Evolutionary conservation across 2,329 filamentous ascomycete genomes (phyloP), one percentile per base, ranked within the genome.

Genomic region (Beauveria varroae): DNA sequence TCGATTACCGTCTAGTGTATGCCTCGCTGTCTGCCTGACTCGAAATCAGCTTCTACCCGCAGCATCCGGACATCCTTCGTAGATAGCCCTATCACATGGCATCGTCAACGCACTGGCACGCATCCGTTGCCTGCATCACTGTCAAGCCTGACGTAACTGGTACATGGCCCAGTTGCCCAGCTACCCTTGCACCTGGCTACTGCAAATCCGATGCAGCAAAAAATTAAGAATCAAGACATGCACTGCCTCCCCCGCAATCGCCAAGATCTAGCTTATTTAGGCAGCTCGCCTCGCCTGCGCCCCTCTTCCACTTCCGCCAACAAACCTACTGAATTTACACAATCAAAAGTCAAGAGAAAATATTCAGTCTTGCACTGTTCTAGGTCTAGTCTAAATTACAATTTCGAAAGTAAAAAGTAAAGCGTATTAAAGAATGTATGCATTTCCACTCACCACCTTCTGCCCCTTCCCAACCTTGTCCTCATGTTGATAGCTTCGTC

Each of bases 201-300:
- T 43, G 24, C 12, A 34, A 5, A 46, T 51, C 56, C 30, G 20
- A 41, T 52, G 57, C 46, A 28, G 24, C 56, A 41, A 22, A 60
- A 46, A 40, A 22, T 43, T 54, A 28, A 47, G n/a, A 50, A 10
- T 28, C 34, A 54, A 54, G 37, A 47, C 50, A 54, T 60, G 58
- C 58, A 60, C 58, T 37, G 58, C 58, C 58, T 60, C 58, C 58
- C 58, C 58, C 58, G 14, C 58, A 60, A 60, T 60, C 57, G 57
- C 41, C 40, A 26, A 54, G 30, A 47, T 54, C 58, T 60, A 49
- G 44, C 46, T 40, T 30, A 16, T 55, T 54, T 54, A 16, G 41
- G 50, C 37, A 53, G 26, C 57, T 34, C 57, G 26, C 8, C 22
- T 47, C 14, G 26, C 22, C 10, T 51, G 22, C 7, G n/a, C 30